These are phyloP conservation scores for Solanum boliviense DNA, from an alignment of 257 asterid genomes.

Conservation along the genomic window DNA sequence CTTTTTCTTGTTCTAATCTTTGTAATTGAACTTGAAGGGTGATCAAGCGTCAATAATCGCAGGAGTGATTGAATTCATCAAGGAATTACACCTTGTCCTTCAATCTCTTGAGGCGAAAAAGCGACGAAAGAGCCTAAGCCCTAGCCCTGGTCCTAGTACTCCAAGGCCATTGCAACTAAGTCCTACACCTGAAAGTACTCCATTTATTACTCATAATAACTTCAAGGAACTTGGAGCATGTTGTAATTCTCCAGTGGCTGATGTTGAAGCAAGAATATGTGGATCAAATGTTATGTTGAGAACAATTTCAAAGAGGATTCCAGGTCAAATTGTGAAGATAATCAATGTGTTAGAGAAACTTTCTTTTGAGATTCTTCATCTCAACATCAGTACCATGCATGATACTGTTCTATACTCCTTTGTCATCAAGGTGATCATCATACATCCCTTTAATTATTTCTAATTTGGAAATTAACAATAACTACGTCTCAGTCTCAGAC, in stretches of 20 bases:
- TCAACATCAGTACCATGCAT: slow-evolving; percentile 89
- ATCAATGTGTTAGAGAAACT: slow-evolving; percentile 57
- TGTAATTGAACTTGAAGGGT: slow-evolving; percentile 28
- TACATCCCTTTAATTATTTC: background rate
- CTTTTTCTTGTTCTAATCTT: background rate
- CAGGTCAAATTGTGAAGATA: slow-evolving; percentile 63
- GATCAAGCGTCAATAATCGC: slow-evolving; percentile 97
- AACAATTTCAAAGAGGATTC: slow-evolving; percentile 58
- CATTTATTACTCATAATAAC: slow-evolving; percentile 13
- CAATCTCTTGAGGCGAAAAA: slow-evolving; percentile 77
- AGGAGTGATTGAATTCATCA: slow-evolving; percentile 89
- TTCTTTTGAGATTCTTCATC: slow-evolving; percentile 67
- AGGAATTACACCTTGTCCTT: slow-evolving; percentile 75
- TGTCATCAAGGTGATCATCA: slow-evolving; percentile 51
- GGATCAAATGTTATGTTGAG: slow-evolving; percentile 66
- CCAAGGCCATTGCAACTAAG: slow-evolving; percentile 42
- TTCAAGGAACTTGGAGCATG: slow-evolving; percentile 73
- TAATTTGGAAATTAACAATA: background rate
- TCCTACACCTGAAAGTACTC: slow-evolving; percentile 31
- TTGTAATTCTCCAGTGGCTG: slow-evolving; percentile 79
- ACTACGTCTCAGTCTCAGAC: background rate
- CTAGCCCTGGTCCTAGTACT: slow-evolving; percentile 36
- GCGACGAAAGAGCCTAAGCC: slow-evolving; percentile 52
- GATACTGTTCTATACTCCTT: slow-evolving; percentile 92
- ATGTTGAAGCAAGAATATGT: slow-evolving; percentile 74